Evolutionary conservation across 306 rosid genomes (phyloP).

Genomic region (Lupinus albus): DNA sequence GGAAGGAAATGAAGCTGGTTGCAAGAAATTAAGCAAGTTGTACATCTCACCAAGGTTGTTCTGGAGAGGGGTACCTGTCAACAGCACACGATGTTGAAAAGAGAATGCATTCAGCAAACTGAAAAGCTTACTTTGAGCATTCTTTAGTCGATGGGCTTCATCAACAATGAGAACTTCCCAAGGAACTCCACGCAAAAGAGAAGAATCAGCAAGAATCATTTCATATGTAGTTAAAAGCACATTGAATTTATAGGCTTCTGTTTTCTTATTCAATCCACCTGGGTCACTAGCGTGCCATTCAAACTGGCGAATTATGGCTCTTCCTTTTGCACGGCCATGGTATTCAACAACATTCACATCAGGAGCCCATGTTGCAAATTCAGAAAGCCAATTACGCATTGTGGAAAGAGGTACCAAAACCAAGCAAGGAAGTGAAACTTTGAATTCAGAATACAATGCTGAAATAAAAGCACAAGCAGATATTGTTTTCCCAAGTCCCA

Average conservation of each 20-base stretch:
- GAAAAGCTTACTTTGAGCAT: constrained; percentile 97
- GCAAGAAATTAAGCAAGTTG: constrained; percentile 96
- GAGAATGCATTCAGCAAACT: constrained; percentile 92
- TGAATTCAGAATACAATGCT: constrained; percentile 83
- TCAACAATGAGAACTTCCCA: constrained; percentile 99
- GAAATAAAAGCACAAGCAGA: constrained; percentile 94
- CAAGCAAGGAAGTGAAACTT: constrained; percentile 90
- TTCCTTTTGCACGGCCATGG: constrained; percentile 99
- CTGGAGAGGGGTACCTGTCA: constrained; percentile 99
- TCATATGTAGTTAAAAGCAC: constrained; percentile 95
- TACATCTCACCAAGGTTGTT: constrained; percentile 99
- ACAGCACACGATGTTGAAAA: constrained; percentile 92
- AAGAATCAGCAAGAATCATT: constrained; percentile 95
- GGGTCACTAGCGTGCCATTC: constrained; percentile 94
- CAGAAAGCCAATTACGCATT: constrained; percentile 99
- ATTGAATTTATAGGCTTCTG: constrained; percentile 80
- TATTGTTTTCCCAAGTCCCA: constrained; percentile 98
- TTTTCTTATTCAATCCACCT: constrained; percentile 63
- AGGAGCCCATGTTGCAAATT: constrained; percentile 92
- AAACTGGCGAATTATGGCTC: constrained; percentile 84
- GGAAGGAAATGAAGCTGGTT: constrained; percentile 98
- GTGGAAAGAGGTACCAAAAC: constrained; percentile 97
- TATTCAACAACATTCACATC: constrained; percentile 93
- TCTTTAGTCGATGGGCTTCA: constrained; percentile 96
- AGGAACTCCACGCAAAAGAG: constrained; percentile 94